Percentiles rank a stretch among this genome's conserved stretches.
These are phyloP conservation scores for Domatiomyces catenatus DNA, from an alignment of 2,329 filamentous ascomycete genomes.

Conservation along the genomic window DNA sequence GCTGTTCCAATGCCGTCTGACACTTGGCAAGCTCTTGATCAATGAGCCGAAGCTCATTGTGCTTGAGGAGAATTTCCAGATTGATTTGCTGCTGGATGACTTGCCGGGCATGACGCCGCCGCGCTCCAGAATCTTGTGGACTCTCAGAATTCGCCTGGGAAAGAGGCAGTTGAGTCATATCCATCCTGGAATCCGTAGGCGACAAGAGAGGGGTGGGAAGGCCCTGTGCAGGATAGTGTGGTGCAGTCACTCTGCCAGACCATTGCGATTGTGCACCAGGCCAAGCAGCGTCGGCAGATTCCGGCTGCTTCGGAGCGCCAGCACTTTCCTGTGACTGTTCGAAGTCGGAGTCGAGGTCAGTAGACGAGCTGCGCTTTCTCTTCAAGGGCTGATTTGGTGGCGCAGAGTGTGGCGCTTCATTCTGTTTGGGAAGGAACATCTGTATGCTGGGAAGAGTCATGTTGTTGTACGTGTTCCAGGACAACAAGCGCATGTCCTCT, in stretches of 20 bases:
- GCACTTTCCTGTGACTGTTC: neutral
- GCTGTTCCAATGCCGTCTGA: constrained; percentile 80
- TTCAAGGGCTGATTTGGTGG: neutral
- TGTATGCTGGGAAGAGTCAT: neutral
- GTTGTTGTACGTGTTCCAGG: neutral
- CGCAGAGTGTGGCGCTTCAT: neutral
- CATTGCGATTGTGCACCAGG: neutral
- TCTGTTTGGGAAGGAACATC: neutral
- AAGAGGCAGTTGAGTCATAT: neutral
- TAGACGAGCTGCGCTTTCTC: neutral
- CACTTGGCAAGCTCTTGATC: constrained; percentile 95
- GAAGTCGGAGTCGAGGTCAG: neutral
- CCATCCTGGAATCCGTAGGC: neutral
- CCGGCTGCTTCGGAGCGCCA: neutral
- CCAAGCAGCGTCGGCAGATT: neutral
- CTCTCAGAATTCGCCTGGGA: neutral
- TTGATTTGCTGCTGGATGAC: constrained; percentile 75
- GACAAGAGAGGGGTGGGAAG: neutral
- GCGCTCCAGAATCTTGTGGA: neutral
- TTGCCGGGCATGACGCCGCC: constrained; percentile 34
- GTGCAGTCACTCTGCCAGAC: neutral
- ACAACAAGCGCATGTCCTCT: neutral
- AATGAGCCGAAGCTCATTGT: constrained; percentile 83
- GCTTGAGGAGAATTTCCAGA: constrained; percentile 82
- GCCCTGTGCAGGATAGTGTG: neutral